phyloP scores from a whole-genome alignment of 106 monocot species.

The Agapanthus africanus region DNA sequence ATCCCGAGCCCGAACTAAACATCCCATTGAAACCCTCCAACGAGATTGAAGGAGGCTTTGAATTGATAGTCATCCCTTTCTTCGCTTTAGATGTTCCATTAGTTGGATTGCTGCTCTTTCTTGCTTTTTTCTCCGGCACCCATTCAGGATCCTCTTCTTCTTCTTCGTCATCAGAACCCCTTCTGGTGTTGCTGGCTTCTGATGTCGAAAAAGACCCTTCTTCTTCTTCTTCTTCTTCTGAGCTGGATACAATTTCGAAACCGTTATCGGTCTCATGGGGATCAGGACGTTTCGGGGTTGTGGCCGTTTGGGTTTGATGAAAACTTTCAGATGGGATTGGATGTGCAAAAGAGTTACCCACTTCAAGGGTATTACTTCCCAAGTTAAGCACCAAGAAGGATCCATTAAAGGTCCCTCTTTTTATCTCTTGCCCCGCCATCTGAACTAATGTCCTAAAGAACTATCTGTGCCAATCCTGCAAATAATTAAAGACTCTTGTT shows the following conservation, averaged over 20 bases:
- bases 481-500: background rate
- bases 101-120: constrained; percentile 11
- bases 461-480: constrained; percentile 8
- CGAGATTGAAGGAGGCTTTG: constrained; percentile 3
- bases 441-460: constrained; percentile 3
- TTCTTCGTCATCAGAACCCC: background rate
- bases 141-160: constrained; percentile 37
- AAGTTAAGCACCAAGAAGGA: constrained; percentile 35
- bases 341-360: constrained; percentile 11
- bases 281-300: background rate
- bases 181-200: constrained; percentile 10
- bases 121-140: constrained; percentile 22
- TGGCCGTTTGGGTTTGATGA: background rate
- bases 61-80: background rate
- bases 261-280: background rate
- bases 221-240: too few species aligned
- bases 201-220: constrained; percentile 9
- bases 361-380: constrained; percentile 25
- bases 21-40: background rate
- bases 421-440: constrained; percentile 1
- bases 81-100: constrained; percentile 4
- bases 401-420: constrained; percentile 11
- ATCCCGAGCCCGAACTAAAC: constrained; percentile 2
- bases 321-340: constrained; percentile 6
- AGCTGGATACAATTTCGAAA: constrained; percentile 5